Conservation (phyloP, 2,329 filamentous ascomycete species). For the Fusarium sp. region DNA sequence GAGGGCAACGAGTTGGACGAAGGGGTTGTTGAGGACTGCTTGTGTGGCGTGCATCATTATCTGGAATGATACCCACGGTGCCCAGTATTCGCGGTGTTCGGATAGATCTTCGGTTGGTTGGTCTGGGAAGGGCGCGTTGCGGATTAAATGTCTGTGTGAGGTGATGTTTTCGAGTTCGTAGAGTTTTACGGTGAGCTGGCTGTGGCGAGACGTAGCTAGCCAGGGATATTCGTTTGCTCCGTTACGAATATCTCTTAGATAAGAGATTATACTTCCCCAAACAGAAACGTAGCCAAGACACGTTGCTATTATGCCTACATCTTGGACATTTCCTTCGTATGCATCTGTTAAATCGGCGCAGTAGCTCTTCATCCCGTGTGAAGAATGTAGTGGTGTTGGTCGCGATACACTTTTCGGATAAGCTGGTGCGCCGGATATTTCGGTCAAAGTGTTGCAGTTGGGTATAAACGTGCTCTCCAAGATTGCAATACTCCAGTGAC, state of each 20-base stretch:
- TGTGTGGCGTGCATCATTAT: conserved; percentile 40
- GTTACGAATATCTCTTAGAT: conserved; percentile 33
- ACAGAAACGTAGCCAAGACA: conserved; percentile 12
- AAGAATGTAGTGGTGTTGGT: conserved; percentile 14
- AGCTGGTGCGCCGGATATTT: background rate
- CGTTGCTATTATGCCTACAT: conserved; percentile 18
- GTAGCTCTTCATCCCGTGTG: conserved; percentile 29
- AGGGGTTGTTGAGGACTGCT: conserved; percentile 37
- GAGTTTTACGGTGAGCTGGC: conserved; percentile 33
- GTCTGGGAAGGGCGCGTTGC: conserved; percentile 38
- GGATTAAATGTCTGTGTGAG: conserved; percentile 32
- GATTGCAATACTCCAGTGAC: conserved; percentile 35
- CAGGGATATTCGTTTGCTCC: conserved; percentile 38
- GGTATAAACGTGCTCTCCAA: conserved; percentile 36
- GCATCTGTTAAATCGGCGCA: conserved; percentile 37
- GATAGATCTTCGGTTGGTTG: conserved; percentile 15
- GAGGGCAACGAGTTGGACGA: conserved; percentile 41
- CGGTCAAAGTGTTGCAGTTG: background rate
- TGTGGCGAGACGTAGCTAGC: conserved; percentile 32
- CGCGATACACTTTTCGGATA: conserved; percentile 30
- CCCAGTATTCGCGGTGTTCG: conserved; percentile 38
- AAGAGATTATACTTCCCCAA: conserved; percentile 36
- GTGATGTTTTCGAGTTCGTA: conserved; percentile 38
- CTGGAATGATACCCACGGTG: conserved; percentile 36
- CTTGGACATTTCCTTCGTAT: conserved; percentile 25